Conservation (phyloP, 2,329 filamentous ascomycete species). For the Neopestalotiopsis sp. region DNA sequence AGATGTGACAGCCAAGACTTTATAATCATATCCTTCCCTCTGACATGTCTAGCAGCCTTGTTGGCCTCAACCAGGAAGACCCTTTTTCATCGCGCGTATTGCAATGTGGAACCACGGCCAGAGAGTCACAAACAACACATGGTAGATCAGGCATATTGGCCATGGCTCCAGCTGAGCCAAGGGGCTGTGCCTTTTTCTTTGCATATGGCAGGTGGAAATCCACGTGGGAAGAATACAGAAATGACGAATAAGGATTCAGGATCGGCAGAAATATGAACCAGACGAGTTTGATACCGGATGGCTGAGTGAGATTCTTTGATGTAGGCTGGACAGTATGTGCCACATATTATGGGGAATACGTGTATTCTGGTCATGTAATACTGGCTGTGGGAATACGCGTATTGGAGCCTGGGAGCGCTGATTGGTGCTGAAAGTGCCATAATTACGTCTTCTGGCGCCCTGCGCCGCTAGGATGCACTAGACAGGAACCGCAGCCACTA, state of each 20-base stretch:
- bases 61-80: no score
- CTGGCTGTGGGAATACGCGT: not conserved
- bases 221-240: not conserved
- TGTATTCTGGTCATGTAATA: not conserved
- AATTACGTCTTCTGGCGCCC: not conserved
- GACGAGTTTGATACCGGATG: not conserved
- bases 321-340: no score
- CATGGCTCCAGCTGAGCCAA: not conserved
- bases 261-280: not conserved
- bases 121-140: not conserved
- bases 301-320: no score
- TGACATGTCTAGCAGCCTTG: not conserved
- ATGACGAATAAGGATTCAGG: not conserved
- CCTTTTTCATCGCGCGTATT: not conserved
- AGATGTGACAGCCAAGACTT: slow-evolving; percentile 2
- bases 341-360: not conserved
- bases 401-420: not conserved
- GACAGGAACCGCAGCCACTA: not conserved
- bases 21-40: not conserved
- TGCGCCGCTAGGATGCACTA: not conserved
- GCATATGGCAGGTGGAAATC: not conserved
- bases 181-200: not conserved
- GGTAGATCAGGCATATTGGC: not conserved
- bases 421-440: not conserved
- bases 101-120: not conserved